Evolutionary conservation across 225 moss, liverwort and hornwort genomes (phyloP), one percentile per base, ranked within the genome.

Genomic region (Pseudoscleropodium purum): DNA sequence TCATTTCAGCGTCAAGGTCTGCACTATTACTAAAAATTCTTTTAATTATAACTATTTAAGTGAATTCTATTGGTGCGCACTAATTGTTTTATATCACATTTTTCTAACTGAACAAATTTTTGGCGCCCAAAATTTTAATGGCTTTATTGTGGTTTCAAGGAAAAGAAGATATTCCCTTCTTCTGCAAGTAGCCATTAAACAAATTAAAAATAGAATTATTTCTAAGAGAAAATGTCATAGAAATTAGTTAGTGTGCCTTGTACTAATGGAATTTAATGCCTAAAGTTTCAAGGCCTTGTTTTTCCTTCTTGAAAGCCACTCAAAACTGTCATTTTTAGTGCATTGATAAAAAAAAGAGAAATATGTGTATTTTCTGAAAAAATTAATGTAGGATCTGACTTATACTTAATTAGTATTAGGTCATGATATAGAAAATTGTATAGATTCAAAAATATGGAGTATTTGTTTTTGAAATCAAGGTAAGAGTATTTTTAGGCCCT

Each of bases 201-300:
- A 15, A 78, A 25, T 25, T 34, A 5, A 54, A 15, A 77, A 23
- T 34, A 8, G 52, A 14, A 36, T 24, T 23, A 54, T 54, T 54
- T 15, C 23, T 36, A 5, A 54, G 54, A 2, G 15, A 24, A 25
- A 56, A 15, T 37, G 37, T 13, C 13, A 5, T 76, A 2, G 13
- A 23, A 21, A 21, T 33, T 8, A 76, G 1, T 34, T 37, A n/a
- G 26, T 26, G 10, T 16, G 4, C 0, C 6, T 24, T 25, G 15
- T 9, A 36, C 0, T 5, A 36, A 36, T 3, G 33, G 34, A 76
- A 21, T 33, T 21, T 13, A 34, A 51, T 7, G 0, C 5, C 1
- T 47, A 0, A 29, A 75, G 0, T 31, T 0, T 1, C 0, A 11
- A 31, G 18, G 4, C 11, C 5, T n/a, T n/a, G n/a, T n/a, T n/a